phyloP scores from a whole-genome alignment of 805 yeast species.

The Nakazawaea peltata region DNA sequence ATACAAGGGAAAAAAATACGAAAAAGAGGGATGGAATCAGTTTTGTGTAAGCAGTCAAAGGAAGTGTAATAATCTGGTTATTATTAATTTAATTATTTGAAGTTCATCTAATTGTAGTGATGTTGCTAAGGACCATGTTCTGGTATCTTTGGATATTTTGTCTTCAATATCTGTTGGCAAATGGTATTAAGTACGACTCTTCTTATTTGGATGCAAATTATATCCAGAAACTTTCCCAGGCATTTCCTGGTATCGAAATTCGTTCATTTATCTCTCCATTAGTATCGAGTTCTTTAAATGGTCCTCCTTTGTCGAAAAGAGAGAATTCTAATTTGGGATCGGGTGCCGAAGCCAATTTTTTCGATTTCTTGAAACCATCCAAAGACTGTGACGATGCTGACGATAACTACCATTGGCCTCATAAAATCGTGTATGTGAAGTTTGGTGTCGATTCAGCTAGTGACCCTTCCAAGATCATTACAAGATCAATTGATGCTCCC shows the following conservation, averaged over 20 bases:
- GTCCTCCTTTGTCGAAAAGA: too few relatives aligned
- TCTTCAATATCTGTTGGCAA: too few relatives aligned
- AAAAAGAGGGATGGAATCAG: slow-evolving; percentile 10
- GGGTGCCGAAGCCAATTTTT: background rate
- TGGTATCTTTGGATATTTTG: too few relatives aligned
- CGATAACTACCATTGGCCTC: slow-evolving; percentile 6
- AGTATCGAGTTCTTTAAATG: too few relatives aligned
- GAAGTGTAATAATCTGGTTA: too few relatives aligned
- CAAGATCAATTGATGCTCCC: too few relatives aligned
- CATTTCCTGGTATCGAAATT: background rate
- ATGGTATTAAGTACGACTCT: too few relatives aligned
- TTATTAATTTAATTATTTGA: too few relatives aligned
- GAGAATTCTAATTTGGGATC: too few relatives aligned
- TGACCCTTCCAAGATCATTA: slow-evolving; percentile 3
- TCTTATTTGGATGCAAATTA: background rate
- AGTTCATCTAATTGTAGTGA: background rate
- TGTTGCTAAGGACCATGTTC: background rate
- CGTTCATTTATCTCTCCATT: too few relatives aligned
- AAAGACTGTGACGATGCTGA: slow-evolving; percentile 3
- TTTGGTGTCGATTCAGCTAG: slow-evolving; percentile 2
- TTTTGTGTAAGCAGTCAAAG: background rate
- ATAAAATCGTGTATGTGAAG: slow-evolving; percentile 7
- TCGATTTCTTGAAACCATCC: slow-evolving; percentile 1
- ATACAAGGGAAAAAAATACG: slow-evolving; percentile 14
- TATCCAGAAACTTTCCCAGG: background rate